phyloP scores from a whole-genome alignment of 2,329 filamentous ascomycete genomes.

The Nemania diffusa region DNA sequence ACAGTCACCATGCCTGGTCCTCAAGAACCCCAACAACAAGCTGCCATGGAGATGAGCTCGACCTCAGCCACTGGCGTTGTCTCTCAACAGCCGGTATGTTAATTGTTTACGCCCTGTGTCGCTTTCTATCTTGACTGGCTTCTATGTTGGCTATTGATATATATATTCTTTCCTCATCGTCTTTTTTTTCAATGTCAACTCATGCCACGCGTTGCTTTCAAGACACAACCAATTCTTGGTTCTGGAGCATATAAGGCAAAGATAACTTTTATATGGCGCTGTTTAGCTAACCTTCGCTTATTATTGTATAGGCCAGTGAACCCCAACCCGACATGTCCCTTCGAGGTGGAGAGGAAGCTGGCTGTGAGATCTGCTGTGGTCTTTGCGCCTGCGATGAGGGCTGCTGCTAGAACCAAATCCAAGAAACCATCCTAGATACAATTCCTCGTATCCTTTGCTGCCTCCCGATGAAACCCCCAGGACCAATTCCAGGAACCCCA shows the following conservation, averaged over 20 bases:
- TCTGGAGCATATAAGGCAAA: neutral
- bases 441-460: too few species aligned
- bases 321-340: conserved; percentile 57
- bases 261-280: neutral
- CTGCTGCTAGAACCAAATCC: conserved; percentile 53
- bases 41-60: conserved; percentile 54
- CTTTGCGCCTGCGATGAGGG: conserved; percentile 57
- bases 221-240: neutral
- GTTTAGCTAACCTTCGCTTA: conserved; percentile 10
- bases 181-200: neutral
- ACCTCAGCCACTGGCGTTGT: conserved; percentile 50
- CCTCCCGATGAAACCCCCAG: neutral
- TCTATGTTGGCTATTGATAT: neutral
- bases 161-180: neutral
- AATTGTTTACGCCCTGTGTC: neutral
- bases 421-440: neutral
- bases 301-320: conserved; percentile 48
- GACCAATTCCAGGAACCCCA: neutral
- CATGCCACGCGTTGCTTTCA: neutral
- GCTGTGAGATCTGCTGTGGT: conserved; percentile 59
- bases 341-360: conserved; percentile 58
- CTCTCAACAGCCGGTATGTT: conserved; percentile 56
- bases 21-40: conserved; percentile 57
- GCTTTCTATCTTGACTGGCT: neutral
- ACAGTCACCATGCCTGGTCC: conserved; percentile 52